Percentiles rank a stretch among this genome's conserved stretches.
phyloP scores from a whole-genome alignment of 1,284 basidiomycete species.

The Wolfiporia cocos region DNA sequence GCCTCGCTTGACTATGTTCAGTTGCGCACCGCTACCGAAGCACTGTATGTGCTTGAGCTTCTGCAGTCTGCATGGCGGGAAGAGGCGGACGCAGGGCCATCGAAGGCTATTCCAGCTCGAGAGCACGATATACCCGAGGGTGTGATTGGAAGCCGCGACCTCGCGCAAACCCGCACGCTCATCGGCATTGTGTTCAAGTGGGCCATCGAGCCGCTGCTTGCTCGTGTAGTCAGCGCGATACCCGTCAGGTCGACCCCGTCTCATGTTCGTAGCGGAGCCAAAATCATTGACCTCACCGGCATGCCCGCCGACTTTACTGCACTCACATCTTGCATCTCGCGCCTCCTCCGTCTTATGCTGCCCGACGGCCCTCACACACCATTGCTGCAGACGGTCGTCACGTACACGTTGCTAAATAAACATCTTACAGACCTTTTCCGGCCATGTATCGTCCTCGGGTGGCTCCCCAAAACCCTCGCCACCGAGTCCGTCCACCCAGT shows the following conservation, averaged over 20 bases:
- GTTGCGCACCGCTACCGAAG: conserved; percentile 48
- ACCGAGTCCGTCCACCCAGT: conserved; percentile 33
- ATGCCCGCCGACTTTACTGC: conserved; percentile 35
- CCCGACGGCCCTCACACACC: conserved; percentile 39
- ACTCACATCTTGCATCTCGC: conserved; percentile 36
- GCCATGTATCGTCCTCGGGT: conserved; percentile 57
- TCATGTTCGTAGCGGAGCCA: conserved; percentile 17
- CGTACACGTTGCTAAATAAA: conserved; percentile 50
- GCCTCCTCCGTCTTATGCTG: conserved; percentile 44
- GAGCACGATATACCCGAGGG: conserved; percentile 19
- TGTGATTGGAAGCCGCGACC: conserved; percentile 58
- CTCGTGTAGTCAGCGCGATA: conserved; percentile 37
- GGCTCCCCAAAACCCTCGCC: conserved; percentile 53
- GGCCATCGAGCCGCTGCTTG: conserved; percentile 51
- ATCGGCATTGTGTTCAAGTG: conserved; percentile 66
- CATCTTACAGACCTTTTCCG: conserved; percentile 53
- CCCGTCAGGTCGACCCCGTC: conserved; percentile 25
- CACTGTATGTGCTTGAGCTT: conserved; percentile 45
- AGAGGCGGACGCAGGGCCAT: conserved; percentile 9
- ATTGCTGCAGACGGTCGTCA: conserved; percentile 51
- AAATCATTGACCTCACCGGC: conserved; percentile 38
- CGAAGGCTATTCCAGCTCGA: conserved; percentile 13
- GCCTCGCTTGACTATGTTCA: conserved; percentile 38
- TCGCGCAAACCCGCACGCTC: conserved; percentile 54
- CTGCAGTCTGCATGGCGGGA: conserved; percentile 38